Evolutionary conservation across 2,329 filamentous ascomycete genomes (phyloP).

Genomic region (Aciculosporium take): DNA sequence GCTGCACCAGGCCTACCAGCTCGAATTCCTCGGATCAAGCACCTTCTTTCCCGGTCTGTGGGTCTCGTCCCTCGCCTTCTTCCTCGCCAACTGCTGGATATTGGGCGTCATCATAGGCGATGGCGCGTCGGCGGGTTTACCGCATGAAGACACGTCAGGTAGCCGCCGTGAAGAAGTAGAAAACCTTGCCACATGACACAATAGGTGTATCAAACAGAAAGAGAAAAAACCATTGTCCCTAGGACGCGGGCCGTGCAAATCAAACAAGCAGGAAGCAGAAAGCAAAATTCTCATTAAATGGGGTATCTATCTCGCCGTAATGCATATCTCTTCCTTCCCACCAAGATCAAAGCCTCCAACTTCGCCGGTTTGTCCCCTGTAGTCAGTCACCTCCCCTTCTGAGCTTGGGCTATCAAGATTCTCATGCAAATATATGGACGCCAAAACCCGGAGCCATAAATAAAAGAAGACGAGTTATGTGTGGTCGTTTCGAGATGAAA

Average conservation of each 20-base stretch:
- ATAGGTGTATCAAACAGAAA: too few relatives aligned
- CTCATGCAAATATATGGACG: background rate
- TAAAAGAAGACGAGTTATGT: too few relatives aligned
- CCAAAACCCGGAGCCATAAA: too few relatives aligned
- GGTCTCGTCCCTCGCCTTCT: slow-evolving; percentile 62
- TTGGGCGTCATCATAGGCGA: slow-evolving; percentile 67
- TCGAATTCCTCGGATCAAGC: slow-evolving; percentile 68
- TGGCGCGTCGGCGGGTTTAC: slow-evolving; percentile 16
- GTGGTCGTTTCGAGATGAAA: too few relatives aligned
- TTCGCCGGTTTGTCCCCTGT: background rate
- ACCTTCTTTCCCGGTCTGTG: slow-evolving; percentile 81
- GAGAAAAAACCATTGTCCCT: background rate
- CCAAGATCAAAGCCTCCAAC: background rate
- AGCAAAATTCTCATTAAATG: too few relatives aligned
- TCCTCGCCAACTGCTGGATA: slow-evolving; percentile 76
- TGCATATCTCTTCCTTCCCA: too few relatives aligned
- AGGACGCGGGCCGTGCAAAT: too few relatives aligned
- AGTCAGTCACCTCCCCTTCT: background rate
- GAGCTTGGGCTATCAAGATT: background rate
- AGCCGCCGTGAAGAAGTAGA: too few relatives aligned
- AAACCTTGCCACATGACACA: too few relatives aligned
- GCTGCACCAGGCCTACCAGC: slow-evolving; percentile 59
- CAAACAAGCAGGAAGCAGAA: too few relatives aligned
- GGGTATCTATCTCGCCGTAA: too few relatives aligned
- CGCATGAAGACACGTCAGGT: slow-evolving; percentile 14